A percentile compares a stretch with the other conserved stretches of the same genome.
Evolutionary conservation across 2,329 filamentous ascomycete species (phyloP).

Genomic region (Fusarium continuum): DNA sequence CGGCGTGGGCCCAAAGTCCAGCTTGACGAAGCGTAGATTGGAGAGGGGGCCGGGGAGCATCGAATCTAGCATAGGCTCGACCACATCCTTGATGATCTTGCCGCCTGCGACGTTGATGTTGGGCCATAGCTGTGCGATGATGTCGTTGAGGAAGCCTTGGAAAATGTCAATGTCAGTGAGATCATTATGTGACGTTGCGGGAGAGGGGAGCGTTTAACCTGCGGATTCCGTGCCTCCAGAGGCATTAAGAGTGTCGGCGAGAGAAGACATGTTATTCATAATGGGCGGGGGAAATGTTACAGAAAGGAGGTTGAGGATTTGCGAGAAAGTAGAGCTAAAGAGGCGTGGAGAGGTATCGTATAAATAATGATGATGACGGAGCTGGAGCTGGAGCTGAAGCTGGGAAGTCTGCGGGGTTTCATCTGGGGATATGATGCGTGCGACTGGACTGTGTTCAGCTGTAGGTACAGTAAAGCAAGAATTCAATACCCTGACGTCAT

Average conservation of each 20-base stretch:
- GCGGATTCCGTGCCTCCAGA: constrained; percentile 42
- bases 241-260: constrained; percentile 37
- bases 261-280: constrained; percentile 39
- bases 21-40: constrained; percentile 35
- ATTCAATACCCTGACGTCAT: constrained; percentile 15
- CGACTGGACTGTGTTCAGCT: neutral
- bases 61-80: constrained; percentile 39
- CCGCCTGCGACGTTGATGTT: constrained; percentile 42
- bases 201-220: constrained; percentile 17
- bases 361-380: constrained; percentile 8
- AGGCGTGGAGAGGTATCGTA: neutral
- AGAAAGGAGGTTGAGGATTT: neutral
- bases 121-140: constrained; percentile 41
- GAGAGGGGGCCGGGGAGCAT: constrained; percentile 40
- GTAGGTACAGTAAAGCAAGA: constrained; percentile 8
- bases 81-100: constrained; percentile 36
- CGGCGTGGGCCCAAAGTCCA: constrained; percentile 35
- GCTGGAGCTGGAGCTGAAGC: neutral
- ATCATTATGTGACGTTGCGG: neutral
- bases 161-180: constrained; percentile 26
- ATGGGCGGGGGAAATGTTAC: neutral
- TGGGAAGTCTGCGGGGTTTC: constrained; percentile 16
- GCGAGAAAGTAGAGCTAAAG: neutral
- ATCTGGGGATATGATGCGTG: neutral
- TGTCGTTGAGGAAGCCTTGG: constrained; percentile 41